A percentile compares a stretch with the other conserved stretches of the same genome.
Evolutionary conservation across 148 eudicot genomes (phyloP).

Genomic region (Agrostemma githago): DNA sequence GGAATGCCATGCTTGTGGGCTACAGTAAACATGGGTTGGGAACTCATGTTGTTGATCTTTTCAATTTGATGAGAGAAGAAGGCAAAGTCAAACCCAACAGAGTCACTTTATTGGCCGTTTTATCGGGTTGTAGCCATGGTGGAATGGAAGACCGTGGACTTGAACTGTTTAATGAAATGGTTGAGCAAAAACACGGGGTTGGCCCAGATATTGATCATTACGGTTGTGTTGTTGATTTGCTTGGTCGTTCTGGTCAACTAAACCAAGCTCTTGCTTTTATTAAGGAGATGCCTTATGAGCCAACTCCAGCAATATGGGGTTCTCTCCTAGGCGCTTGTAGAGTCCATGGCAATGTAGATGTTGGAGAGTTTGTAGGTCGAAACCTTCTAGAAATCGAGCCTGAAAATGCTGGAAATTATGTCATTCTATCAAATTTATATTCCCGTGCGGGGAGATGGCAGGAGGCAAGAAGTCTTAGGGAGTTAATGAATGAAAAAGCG

Average conservation of each 20-base stretch:
- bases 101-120: constrained; percentile 60
- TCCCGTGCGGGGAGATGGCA: constrained; percentile 87
- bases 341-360: constrained; percentile 52
- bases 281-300: constrained; percentile 61
- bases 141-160: constrained; percentile 68
- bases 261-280: constrained; percentile 62
- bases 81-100: constrained; percentile 51
- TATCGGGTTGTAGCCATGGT: constrained; percentile 89
- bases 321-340: constrained; percentile 84
- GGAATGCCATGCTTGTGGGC: constrained; percentile 91
- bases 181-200: constrained; percentile 36
- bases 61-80: constrained; percentile 52
- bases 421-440: constrained; percentile 61
- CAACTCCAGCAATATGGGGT: constrained; percentile 88
- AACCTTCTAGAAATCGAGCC: constrained; percentile 70
- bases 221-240: constrained; percentile 80
- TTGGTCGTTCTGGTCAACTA: constrained; percentile 74
- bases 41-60: constrained; percentile 48
- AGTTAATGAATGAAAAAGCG: constrained; percentile 55
- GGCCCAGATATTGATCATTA: constrained; percentile 71
- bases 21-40: constrained; percentile 82
- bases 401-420: constrained; percentile 81
- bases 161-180: constrained; percentile 54
- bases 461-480: constrained; percentile 53
- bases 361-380: constrained; percentile 60